Evolutionary conservation across 352 stramenopile genomes (phyloP).

Genomic region (Phytopythium vexans): DNA sequence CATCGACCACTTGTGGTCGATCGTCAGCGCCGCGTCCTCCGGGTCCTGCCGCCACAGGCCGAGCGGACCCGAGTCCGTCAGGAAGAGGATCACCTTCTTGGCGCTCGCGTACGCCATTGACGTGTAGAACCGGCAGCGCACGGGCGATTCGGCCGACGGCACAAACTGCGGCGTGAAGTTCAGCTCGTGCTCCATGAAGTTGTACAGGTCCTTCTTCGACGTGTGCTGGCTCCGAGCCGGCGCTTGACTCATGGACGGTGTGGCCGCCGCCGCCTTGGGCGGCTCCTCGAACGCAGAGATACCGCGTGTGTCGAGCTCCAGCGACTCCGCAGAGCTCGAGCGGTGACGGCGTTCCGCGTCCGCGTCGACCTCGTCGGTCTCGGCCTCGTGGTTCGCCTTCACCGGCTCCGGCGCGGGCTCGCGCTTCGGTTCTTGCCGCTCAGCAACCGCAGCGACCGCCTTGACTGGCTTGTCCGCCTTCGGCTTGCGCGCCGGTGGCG

Average conservation of each 20-base stretch:
- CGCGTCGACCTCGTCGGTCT: slow-evolving; percentile 27
- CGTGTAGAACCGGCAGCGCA: slow-evolving; percentile 85
- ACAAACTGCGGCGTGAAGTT: slow-evolving; percentile 86
- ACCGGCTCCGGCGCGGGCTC: slow-evolving; percentile 18
- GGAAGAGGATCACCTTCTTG: slow-evolving; percentile 86
- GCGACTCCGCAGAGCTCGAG: slow-evolving; percentile 75
- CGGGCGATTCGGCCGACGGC: slow-evolving; percentile 79
- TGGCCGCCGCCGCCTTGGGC: slow-evolving; percentile 24
- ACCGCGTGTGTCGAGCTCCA: slow-evolving; percentile 76
- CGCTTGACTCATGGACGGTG: slow-evolving; percentile 28
- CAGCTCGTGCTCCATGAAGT: slow-evolving; percentile 82
- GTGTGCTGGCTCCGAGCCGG: slow-evolving; percentile 43
- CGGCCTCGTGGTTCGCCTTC: slow-evolving; percentile 26
- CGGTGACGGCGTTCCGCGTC: slow-evolving; percentile 39
- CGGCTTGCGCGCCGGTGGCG: too few species aligned
- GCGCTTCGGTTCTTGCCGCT: not conserved
- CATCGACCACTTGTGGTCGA: slow-evolving; percentile 89
- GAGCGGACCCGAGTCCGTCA: slow-evolving; percentile 82
- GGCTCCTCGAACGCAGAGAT: slow-evolving; percentile 76
- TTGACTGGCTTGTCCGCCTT: slow-evolving; percentile 10
- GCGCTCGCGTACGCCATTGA: slow-evolving; percentile 85
- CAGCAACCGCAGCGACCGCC: too few species aligned
- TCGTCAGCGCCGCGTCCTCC: slow-evolving; percentile 40
- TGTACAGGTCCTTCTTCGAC: slow-evolving; percentile 83
- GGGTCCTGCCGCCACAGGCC: slow-evolving; percentile 83